These are phyloP conservation scores for Eimeria zaria DNA, from an alignment of 169 alveolate species.

Conservation along the genomic window DNA sequence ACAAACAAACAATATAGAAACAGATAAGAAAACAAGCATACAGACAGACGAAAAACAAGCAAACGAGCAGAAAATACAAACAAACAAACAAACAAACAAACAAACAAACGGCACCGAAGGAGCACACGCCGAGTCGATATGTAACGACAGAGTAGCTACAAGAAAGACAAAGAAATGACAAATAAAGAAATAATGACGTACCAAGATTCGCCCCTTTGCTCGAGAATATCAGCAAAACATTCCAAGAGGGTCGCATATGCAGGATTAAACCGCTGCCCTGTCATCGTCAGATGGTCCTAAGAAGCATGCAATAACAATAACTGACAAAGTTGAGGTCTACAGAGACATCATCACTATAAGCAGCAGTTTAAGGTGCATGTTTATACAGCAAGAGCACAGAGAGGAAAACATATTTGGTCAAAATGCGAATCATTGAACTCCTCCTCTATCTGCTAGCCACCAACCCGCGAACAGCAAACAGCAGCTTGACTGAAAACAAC, in stretches of 20 bases:
- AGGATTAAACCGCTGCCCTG: slow-evolving; percentile 84
- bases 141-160: neutral
- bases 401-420: neutral
- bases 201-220: slow-evolving; percentile 81
- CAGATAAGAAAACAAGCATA: neutral
- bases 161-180: neutral
- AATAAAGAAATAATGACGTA: neutral
- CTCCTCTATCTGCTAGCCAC: neutral
- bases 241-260: slow-evolving; percentile 59
- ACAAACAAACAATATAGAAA: neutral
- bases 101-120: neutral
- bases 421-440: neutral
- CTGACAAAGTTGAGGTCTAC: neutral
- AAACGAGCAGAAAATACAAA: no score
- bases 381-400: neutral
- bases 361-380: neutral
- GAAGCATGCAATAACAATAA: neutral
- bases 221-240: slow-evolving; percentile 61
- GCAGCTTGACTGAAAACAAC: neutral
- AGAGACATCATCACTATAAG: neutral
- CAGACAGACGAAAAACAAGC: no score
- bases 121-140: neutral
- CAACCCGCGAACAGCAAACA: neutral
- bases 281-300: slow-evolving; percentile 75
- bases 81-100: no score